Conservation (phyloP, 352 stramenopile species). For the Pilasporangium apinafurcum region DNA sequence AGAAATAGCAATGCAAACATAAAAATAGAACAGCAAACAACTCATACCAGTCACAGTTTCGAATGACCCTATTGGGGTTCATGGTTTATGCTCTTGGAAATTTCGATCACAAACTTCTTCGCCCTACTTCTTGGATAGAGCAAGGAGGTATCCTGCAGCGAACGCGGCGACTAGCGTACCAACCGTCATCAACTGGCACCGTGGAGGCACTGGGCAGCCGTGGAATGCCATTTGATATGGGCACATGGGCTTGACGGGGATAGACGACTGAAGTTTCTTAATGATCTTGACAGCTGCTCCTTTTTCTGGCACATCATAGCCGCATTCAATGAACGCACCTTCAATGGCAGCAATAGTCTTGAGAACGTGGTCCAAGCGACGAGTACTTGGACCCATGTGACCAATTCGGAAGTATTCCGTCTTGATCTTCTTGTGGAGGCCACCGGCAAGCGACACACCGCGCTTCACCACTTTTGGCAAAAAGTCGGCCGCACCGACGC, state of each 20-base stretch:
- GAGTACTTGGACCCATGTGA: constrained; percentile 77
- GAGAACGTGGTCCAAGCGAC: constrained; percentile 65
- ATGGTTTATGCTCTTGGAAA: too few relatives aligned
- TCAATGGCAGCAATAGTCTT: constrained; percentile 73
- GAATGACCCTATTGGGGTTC: too few relatives aligned
- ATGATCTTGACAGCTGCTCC: constrained; percentile 51
- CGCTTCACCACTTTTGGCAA: constrained; percentile 65
- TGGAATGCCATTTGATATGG: constrained; percentile 32
- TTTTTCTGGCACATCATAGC: constrained; percentile 48
- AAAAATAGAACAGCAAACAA: too few relatives aligned
- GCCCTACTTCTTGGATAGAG: constrained; percentile 48
- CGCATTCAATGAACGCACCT: constrained; percentile 61
- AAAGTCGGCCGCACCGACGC: constrained; percentile 58
- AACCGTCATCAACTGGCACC: constrained; percentile 65
- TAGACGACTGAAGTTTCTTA: constrained; percentile 40
- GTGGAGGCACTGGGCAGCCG: constrained; percentile 59
- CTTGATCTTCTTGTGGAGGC: constrained; percentile 78
- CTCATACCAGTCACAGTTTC: too few relatives aligned
- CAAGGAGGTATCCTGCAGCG: constrained; percentile 45
- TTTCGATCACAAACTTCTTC: too few relatives aligned
- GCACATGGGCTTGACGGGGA: constrained; percentile 44
- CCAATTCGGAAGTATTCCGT: constrained; percentile 82
- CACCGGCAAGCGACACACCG: constrained; percentile 66
- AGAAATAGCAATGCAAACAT: too few relatives aligned
- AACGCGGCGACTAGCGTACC: constrained; percentile 52